A percentile compares a stretch with the other conserved stretches of the same genome.
These are phyloP conservation scores for Gossypium rotundifolium DNA, from an alignment of 345 rosid genomes.

Conservation along the genomic window DNA sequence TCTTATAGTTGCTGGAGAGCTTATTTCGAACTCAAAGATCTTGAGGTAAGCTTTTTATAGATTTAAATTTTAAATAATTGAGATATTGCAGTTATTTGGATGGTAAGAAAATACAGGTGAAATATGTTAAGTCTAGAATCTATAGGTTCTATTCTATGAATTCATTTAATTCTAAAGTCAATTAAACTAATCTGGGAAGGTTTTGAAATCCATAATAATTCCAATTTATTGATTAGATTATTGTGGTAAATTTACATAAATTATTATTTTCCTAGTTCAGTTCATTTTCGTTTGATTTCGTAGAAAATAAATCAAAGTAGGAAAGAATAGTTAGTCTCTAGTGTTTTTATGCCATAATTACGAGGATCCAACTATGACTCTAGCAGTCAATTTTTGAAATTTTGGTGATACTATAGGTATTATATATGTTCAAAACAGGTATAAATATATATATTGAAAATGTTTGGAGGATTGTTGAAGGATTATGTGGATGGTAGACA, in stretches of 20 bases:
- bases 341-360: background rate
- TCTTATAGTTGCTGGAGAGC: slow-evolving; percentile 86
- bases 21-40: slow-evolving; percentile 70
- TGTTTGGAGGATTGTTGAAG: no score
- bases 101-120: background rate
- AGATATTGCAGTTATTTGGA: background rate
- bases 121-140: background rate
- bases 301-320: background rate
- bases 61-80: background rate
- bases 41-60: slow-evolving; percentile 42
- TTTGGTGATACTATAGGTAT: no score
- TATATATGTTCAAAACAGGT: no score
- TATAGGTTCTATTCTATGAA: background rate
- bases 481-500: no score
- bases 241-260: background rate
- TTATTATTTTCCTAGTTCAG: background rate
- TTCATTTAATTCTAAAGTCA: background rate
- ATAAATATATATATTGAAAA: no score
- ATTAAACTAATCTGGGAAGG: background rate
- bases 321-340: background rate
- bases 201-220: background rate
- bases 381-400: background rate
- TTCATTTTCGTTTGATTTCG: background rate
- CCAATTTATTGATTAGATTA: background rate
- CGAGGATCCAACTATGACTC: background rate